Percentiles rank a stretch among this genome's conserved stretches.
These are phyloP conservation scores for Cyclotella baltica DNA, from an alignment of 108 stramenopile genomes.

Conservation along the genomic window DNA sequence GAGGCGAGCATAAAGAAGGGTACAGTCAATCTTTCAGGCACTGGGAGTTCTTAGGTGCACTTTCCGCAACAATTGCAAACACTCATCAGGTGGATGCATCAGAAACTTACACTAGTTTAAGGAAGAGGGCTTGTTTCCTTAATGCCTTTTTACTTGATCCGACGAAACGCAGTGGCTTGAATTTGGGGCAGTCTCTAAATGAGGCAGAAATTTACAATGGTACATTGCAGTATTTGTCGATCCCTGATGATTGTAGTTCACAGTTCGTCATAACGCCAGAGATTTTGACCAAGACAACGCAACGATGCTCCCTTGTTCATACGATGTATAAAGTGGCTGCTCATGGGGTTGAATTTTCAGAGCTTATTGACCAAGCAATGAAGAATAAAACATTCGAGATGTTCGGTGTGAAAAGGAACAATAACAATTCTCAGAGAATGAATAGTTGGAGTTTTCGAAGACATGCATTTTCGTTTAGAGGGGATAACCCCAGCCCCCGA, in stretches of 20 bases:
- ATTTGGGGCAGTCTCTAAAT: background rate
- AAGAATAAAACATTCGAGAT: slow-evolving; percentile 57
- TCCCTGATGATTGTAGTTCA: background rate
- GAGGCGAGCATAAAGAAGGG: slow-evolving; percentile 46
- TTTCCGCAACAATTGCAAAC: slow-evolving; percentile 34
- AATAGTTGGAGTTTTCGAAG: slow-evolving; percentile 63
- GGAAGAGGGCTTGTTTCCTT: slow-evolving; percentile 37
- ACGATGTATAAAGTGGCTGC: slow-evolving; percentile 66
- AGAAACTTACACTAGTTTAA: slow-evolving; percentile 35
- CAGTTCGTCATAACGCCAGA: slow-evolving; percentile 28
- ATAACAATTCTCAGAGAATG: slow-evolving; percentile 40
- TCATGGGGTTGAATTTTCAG: slow-evolving; percentile 44
- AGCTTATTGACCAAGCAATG: slow-evolving; percentile 42
- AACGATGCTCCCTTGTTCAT: slow-evolving; percentile 75
- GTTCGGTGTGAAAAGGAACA: slow-evolving; percentile 10
- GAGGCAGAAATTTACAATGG: slow-evolving; percentile 64
- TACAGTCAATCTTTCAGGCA: slow-evolving; percentile 53
- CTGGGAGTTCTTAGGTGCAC: slow-evolving; percentile 41
- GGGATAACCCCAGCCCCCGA: slow-evolving; percentile 56
- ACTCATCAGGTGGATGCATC: slow-evolving; percentile 22
- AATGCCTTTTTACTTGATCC: slow-evolving; percentile 42
- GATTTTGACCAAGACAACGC: slow-evolving; percentile 44
- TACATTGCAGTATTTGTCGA: slow-evolving; percentile 69
- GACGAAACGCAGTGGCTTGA: background rate
- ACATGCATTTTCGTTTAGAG: slow-evolving; percentile 37